Base-by-base conservation (phyloP, 768 basidiomycete genomes). In the Hypsizygus marmoreus region DNA sequence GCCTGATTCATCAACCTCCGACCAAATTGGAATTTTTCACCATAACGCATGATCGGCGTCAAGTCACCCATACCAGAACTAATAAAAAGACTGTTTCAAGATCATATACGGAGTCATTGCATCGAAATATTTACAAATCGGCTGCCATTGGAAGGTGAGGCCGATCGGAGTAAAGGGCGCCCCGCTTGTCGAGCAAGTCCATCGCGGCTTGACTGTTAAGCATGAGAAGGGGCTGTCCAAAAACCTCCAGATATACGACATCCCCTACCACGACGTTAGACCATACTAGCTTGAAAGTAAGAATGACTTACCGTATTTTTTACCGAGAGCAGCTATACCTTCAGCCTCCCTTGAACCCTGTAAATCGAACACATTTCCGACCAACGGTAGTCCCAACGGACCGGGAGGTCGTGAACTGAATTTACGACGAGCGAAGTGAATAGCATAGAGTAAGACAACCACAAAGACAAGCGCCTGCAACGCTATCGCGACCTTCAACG, bases 61-160 rank as follows among this genome's bases (percentile, higher is more conserved):
- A 56, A 51, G 32, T 56, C 55, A 2, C 45, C 55, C 55, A 56
- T 53, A n/a, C 55, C 55, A 29, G 51, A 56, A 14, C 55, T 56
- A 13, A 26, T 17, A 19, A 2, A 10, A 35, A 22, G 7, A 29
- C n/a, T n/a, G n/a, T n/a, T n/a, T n/a, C n/a, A n/a, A n/a, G n/a
- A n/a, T n/a, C n/a, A n/a, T n/a, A n/a, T n/a, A n/a, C n/a, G n/a
- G n/a, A n/a, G n/a, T n/a, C n/a, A n/a, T n/a, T n/a, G n/a, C n/a
- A 26, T 2, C 3, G 17, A 4, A 4, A 24, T n/a, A 40, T 50
- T 14, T 52, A 56, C 54, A 47, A 56, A 28, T 56, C 54, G 11
- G 54, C 45, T 13, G 54, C 50, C 54, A 56, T 56, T 2, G 54
- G 44, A 25, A 52, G 35, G 33, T 50, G 44, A 6, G 50, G 54